phyloP scores from a whole-genome alignment of 2,329 filamentous ascomycete species.

The Ophiostoma pallidulum region DNA sequence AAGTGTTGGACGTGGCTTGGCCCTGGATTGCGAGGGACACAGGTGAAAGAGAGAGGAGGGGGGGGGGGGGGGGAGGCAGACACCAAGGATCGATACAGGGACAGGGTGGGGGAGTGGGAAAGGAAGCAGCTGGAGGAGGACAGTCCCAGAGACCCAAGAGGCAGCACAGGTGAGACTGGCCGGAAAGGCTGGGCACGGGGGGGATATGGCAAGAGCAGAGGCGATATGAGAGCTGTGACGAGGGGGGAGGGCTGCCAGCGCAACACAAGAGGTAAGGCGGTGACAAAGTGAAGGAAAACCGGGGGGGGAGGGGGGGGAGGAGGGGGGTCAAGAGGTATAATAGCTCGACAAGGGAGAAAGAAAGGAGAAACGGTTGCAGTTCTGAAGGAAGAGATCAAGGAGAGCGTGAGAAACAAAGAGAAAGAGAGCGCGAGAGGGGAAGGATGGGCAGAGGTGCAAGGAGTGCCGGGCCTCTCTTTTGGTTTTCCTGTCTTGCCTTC shows the following conservation, averaged over 20 bases:
- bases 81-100: not conserved
- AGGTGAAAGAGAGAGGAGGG: conserved; percentile 22
- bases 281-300: no score
- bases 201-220: not conserved
- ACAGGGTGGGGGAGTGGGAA: conserved; percentile 13
- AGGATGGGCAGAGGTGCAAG: no score
- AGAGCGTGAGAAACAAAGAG: no score
- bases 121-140: not conserved
- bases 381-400: no score
- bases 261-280: no score
- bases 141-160: not conserved
- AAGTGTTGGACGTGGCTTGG: conserved; percentile 6
- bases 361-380: no score
- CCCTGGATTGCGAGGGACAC: not conserved
- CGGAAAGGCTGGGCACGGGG: not conserved
- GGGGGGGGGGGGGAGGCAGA: conserved; percentile 13
- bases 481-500: not conserved
- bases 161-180: conserved; percentile 1
- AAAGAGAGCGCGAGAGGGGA: no score
- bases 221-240: not conserved
- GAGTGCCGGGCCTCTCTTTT: no score
- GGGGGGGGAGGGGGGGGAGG: no score
- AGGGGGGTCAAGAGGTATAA: no score
- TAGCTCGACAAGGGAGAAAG: no score
- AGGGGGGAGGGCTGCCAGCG: no score